Base-by-base conservation (phyloP, 306 rosid genomes). In the Quercus parvula region DNA sequence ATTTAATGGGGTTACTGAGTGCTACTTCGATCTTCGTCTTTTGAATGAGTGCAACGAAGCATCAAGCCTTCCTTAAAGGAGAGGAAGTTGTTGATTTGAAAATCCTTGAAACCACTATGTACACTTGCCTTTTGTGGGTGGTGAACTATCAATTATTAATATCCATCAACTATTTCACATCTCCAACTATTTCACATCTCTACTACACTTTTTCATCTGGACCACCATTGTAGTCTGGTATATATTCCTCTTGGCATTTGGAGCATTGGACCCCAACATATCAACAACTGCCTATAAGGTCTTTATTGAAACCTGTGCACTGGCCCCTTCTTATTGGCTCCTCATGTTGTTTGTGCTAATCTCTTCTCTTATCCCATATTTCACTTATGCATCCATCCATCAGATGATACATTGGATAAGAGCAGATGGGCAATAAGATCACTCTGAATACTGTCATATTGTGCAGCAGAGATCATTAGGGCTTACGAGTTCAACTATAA, bases 61-160 rank as follows among this genome's bases (percentile, higher is more conserved):
- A 70, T 79, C 94, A 93, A 72, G 93, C 99, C 24, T 93, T 96
- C 85, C 92, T 98, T 5, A 82, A 82, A 81, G 91, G 98, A 0
- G 99, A 98, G 0, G 80, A 96, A 84, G 91, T 90, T 38, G 90
- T 84, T 19, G 93, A 77, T 27, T 59, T 90, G 14, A 87, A 96
- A 81, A 31, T 89, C 69, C 84, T 96, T 12, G 99, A 96, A 0
- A 86, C 92, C 75, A 93, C 94, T 28, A 79, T 96, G 92, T 96
- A 89, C 89, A 88, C 98, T 18, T 90, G 98, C 64, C 87, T 93
- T 5, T 93, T 96, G 74, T 96, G 99, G 97, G 89, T 80, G 44
- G 99, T 96, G 74, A 96, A 96, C 87, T 88, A 91, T 72, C 98
- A 94, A 82, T 91, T 94, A 97, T 94, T 93, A 41, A 69, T 94